These are phyloP conservation scores for Nothopassalora personata DNA, from an alignment of 2,329 filamentous ascomycete species.

Conservation along the genomic window DNA sequence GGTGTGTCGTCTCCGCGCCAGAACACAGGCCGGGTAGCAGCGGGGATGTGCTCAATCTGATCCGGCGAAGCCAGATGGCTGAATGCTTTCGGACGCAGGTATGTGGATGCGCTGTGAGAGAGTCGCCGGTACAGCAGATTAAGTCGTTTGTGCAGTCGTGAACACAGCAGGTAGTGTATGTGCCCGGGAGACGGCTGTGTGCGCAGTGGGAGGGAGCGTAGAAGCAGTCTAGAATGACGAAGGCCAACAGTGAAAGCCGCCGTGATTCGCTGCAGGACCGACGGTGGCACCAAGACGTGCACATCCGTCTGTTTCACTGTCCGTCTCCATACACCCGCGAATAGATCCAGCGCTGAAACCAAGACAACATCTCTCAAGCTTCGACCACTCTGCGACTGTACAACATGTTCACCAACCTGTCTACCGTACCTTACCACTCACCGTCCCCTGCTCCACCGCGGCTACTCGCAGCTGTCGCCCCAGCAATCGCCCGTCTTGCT, in stretches of 20 bases:
- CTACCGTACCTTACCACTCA: too few relatives aligned
- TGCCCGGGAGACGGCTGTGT: background rate
- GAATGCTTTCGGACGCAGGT: background rate
- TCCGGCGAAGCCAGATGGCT: background rate
- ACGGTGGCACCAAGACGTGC: too few relatives aligned
- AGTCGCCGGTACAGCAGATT: background rate
- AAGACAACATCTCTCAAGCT: too few relatives aligned
- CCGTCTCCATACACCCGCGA: too few relatives aligned
- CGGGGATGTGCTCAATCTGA: background rate
- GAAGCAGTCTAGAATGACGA: background rate
- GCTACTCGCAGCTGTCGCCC: background rate
- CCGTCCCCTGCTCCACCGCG: background rate
- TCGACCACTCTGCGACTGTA: too few relatives aligned
- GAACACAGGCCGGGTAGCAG: conserved; percentile 1
- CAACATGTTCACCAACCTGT: too few relatives aligned
- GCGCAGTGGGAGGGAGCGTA: background rate
- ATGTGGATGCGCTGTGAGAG: background rate
- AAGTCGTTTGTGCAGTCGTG: background rate
- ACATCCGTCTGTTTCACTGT: too few relatives aligned
- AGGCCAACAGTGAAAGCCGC: background rate
- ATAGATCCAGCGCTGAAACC: too few relatives aligned
- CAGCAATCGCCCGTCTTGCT: background rate
- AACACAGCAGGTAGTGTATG: background rate
- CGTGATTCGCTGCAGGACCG: too few relatives aligned
- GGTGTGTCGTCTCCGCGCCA: conserved; percentile 2